Conservation (phyloP, 1,284 basidiomycete species). For the Heterobasidion irregulare region DNA sequence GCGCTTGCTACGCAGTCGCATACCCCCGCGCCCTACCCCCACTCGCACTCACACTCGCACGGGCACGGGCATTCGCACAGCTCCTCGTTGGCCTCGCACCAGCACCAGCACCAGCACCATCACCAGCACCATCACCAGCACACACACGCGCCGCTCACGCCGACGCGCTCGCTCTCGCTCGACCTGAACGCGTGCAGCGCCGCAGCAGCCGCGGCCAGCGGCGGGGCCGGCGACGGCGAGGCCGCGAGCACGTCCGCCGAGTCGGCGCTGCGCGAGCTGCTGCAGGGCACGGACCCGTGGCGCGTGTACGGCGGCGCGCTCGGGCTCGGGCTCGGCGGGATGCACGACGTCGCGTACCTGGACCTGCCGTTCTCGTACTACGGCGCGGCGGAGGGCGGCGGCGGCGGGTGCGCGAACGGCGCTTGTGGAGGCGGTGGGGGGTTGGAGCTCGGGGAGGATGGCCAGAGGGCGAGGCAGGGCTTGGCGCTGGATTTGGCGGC, state of each 20-base stretch:
- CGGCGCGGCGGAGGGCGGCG: background rate
- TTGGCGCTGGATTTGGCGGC: conserved; percentile 62
- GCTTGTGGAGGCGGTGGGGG: conserved; percentile 19
- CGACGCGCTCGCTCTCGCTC: conserved; percentile 18
- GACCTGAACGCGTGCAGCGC: background rate
- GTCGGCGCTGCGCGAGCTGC: conserved; percentile 16
- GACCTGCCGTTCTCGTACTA: conserved; percentile 61
- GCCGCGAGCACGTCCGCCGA: conserved; percentile 2
- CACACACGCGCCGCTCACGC: conserved; percentile 20
- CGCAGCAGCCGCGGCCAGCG: background rate
- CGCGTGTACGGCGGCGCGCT: background rate
- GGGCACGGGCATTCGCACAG: background rate
- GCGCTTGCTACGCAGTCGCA: background rate
- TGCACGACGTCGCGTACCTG: conserved; percentile 52
- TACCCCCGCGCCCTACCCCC: background rate
- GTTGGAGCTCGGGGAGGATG: no score
- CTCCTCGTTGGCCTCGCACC: background rate
- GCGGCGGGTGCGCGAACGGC: background rate
- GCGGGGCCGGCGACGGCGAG: background rate
- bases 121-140: conserved; percentile 15
- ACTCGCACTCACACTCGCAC: background rate
- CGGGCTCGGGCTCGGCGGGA: conserved; percentile 14
- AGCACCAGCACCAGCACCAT: no score
- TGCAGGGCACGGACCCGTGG: conserved; percentile 5
- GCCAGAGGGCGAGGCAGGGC: conserved; percentile 31